phyloP scores from a whole-genome alignment of 108 stramenopile genomes.

The Nannochloropsis gaditana region DNA sequence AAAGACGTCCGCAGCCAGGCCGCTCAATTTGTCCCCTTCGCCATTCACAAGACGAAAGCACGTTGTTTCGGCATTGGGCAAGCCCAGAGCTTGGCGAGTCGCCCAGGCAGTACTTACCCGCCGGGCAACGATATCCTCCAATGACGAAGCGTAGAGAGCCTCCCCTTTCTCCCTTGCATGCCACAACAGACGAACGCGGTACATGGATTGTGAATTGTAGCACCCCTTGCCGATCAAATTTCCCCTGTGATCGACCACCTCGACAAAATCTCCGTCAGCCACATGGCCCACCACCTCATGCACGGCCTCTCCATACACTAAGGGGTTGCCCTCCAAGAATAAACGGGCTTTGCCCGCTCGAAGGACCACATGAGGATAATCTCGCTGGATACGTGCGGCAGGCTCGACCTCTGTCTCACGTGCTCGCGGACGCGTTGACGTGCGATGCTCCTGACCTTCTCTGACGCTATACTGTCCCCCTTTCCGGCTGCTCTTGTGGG shows the following conservation, averaged over 20 bases:
- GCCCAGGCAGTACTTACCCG: constrained; percentile 32
- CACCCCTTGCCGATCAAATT: constrained; percentile 46
- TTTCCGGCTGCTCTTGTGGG: background rate
- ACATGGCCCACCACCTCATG: constrained; percentile 31
- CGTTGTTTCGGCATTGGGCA: constrained; percentile 38
- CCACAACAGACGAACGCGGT: constrained; percentile 39
- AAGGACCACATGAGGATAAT: background rate
- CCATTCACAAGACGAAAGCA: constrained; percentile 65
- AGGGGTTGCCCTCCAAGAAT: constrained; percentile 40
- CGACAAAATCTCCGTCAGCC: constrained; percentile 40
- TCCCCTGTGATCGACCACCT: constrained; percentile 40
- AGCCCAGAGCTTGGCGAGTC: constrained; percentile 27
- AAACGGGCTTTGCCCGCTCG: constrained; percentile 22
- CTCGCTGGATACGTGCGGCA: background rate
- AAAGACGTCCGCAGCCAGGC: constrained; percentile 81
- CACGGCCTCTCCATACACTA: constrained; percentile 45
- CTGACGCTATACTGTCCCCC: background rate
- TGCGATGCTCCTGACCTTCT: background rate
- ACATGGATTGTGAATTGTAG: constrained; percentile 46
- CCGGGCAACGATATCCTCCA: constrained; percentile 24
- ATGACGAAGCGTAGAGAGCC: background rate
- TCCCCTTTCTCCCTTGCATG: constrained; percentile 19
- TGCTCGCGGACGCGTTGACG: background rate
- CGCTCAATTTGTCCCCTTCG: constrained; percentile 85
- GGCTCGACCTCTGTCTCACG: constrained; percentile 15